Percentiles rank a stretch among this genome's conserved stretches.
phyloP scores from a whole-genome alignment of 2,329 filamentous ascomycete species.

The Fusarium sublunatum region DNA sequence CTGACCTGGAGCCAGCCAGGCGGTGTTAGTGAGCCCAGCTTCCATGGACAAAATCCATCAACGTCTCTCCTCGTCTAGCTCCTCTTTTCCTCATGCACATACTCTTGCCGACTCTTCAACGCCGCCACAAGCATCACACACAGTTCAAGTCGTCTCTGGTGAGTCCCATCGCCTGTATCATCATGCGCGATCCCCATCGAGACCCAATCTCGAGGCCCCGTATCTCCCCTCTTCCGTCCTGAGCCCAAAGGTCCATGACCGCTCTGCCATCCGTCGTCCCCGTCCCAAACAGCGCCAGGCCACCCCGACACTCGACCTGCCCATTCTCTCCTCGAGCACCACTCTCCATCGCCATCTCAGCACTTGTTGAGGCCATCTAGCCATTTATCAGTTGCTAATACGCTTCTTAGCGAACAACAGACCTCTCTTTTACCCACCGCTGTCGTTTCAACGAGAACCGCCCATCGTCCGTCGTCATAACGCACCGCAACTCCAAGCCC shows the following conservation, averaged over 20 bases:
- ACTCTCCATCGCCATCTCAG: constrained; percentile 26
- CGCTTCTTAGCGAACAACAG: constrained; percentile 22
- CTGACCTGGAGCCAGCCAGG: constrained; percentile 23
- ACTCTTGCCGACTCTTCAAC: constrained; percentile 51
- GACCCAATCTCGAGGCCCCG: constrained; percentile 44
- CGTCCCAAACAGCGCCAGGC: constrained; percentile 42
- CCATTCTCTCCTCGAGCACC: constrained; percentile 22
- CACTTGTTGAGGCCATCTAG: constrained; percentile 6
- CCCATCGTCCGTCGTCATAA: constrained; percentile 42
- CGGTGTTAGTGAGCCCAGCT: constrained; percentile 46
- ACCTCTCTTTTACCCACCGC: constrained; percentile 19
- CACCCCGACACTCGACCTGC: constrained; percentile 30
- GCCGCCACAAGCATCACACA: constrained; percentile 51
- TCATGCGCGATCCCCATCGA: constrained; percentile 52
- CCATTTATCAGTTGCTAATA: constrained; percentile 40
- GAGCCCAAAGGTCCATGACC: constrained; percentile 36
- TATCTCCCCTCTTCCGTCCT: constrained; percentile 42
- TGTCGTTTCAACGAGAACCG: constrained; percentile 35
- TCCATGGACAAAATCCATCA: constrained; percentile 55
- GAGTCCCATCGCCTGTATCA: constrained; percentile 51
- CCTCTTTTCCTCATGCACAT: constrained; percentile 60
- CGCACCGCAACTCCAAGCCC: constrained; percentile 49
- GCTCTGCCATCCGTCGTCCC: constrained; percentile 44
- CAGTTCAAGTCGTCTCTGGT: constrained; percentile 52
- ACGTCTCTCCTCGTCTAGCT: constrained; percentile 52